Evolutionary conservation across 164 flowering plant genomes (phyloP), one percentile per base, ranked within the genome.

Genomic region (Berberis thunbergii): DNA sequence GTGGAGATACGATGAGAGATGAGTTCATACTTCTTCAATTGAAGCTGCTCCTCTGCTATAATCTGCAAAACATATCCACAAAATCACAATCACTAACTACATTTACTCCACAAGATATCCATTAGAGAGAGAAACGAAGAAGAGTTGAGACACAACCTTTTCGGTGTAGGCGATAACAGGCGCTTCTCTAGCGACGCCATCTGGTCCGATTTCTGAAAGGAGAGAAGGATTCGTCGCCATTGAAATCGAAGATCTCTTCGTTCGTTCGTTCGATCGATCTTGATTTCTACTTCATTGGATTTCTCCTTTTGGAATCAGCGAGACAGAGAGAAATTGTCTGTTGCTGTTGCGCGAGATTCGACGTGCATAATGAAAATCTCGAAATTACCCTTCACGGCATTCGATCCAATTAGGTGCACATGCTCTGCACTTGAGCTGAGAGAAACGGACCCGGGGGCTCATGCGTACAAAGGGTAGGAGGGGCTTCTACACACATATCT

Each of bases 121-220:
- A 40, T 48, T 39, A 48, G 8, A 40, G n/a, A 43, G 38, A 59
- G n/a, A 59, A 13, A 65, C 50, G 46, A 62, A 59, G 1, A 6
- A 50, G 62, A 57, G 59, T 43, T 56, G 63, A 53, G 45, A 42
- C 60, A 45, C 50, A 10, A 91, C 97, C 97, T 77, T 89, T 69
- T 91, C 97, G 4, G 97, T 95, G 78, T 91, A 88, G 64, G 96
- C 90, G 59, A 95, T 86, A 67, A 89, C 88, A 7, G 97, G 89
- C 13, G 90, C 76, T 78, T 95, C 99, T 60, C 87, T 62, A 0
- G 87, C 63, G 11, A 95, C 80, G 42, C 99, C 99, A 60, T 95
- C 99, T 50, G 99, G 92, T 49, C 99, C 97, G 77, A 95, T 91
- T 83, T 89, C 97, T 4, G 93, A 83, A 49, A 67, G 66, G 59